Evolutionary conservation across 2,329 filamentous ascomycete species (phyloP).

Genomic region (Fusarium oxysporum): DNA sequence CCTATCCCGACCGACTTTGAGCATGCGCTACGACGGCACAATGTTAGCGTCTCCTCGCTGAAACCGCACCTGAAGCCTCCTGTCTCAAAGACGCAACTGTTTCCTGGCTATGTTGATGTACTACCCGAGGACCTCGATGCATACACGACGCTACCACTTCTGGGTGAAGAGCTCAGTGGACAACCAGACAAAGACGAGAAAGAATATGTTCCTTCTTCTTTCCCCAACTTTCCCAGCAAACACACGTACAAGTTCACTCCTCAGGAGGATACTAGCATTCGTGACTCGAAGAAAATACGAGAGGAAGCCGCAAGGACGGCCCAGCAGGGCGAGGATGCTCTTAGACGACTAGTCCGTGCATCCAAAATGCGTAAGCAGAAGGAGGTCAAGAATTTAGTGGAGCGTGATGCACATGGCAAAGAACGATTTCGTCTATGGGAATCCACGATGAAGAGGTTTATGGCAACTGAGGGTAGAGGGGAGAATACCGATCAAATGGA

Average conservation of each 20-base stretch:
- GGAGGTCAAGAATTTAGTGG: conserved; percentile 68
- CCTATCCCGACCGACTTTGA: conserved; percentile 70
- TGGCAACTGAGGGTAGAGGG: conserved; percentile 50
- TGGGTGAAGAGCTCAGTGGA: conserved; percentile 69
- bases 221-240: conserved; percentile 72
- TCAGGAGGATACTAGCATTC: conserved; percentile 58
- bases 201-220: conserved; percentile 67
- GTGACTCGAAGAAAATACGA: conserved; percentile 68
- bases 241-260: conserved; percentile 73
- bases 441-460: conserved; percentile 67
- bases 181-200: conserved; percentile 66
- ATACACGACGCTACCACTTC: conserved; percentile 57
- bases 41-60: conserved; percentile 63
- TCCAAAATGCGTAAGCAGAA: conserved; percentile 74
- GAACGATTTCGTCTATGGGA: conserved; percentile 72
- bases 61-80: conserved; percentile 68
- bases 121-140: conserved; percentile 54
- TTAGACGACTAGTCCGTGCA: conserved; percentile 69
- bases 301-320: conserved; percentile 70
- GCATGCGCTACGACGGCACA: conserved; percentile 62
- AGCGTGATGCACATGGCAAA: conserved; percentile 63
- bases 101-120: conserved; percentile 54
- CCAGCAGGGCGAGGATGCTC: conserved; percentile 71
- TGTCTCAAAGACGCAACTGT: conserved; percentile 54
- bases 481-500: conserved; percentile 57